Evolutionary conservation across 441 rosid species (phyloP).

Genomic region (Gossypium gossypioides): DNA sequence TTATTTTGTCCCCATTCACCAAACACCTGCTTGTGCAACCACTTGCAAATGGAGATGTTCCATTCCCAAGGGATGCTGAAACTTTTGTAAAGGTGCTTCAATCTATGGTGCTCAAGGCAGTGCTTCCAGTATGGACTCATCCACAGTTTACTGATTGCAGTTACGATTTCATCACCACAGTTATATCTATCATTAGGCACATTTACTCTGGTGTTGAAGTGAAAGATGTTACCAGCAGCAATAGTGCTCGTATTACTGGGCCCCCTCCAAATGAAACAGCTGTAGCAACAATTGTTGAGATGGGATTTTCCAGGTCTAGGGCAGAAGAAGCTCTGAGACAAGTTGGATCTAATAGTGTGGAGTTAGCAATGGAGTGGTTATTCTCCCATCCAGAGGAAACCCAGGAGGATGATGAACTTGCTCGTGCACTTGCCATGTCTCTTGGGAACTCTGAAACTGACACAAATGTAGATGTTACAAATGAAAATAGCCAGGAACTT

Average conservation of each 20-base stretch:
- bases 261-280: constrained; percentile 90
- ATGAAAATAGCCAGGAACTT: constrained; percentile 37
- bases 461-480: constrained; percentile 50
- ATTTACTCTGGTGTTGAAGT: constrained; percentile 93
- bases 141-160: constrained; percentile 81
- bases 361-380: constrained; percentile 98
- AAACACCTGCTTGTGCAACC: constrained; percentile 84
- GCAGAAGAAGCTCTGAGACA: constrained; percentile 98
- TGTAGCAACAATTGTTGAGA: constrained; percentile 87
- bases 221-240: constrained; percentile 50
- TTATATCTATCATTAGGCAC: constrained; percentile 80
- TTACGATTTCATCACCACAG: constrained; percentile 60
- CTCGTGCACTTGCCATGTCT: constrained; percentile 98
- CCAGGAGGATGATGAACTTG: constrained; percentile 97
- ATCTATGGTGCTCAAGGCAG: constrained; percentile 86
- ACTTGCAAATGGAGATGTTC: constrained; percentile 48
- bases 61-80: constrained; percentile 85
- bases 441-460: constrained; percentile 85
- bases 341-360: constrained; percentile 90
- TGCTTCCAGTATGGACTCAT: constrained; percentile 92
- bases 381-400: constrained; percentile 88
- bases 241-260: constrained; percentile 54
- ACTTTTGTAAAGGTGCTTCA: constrained; percentile 86
- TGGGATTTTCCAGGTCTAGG: constrained; percentile 92
- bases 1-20: constrained; percentile 78